Evolutionary conservation across 768 basidiomycete species (phyloP), one percentile per base, ranked within the genome.

Genomic region (Clitopilus hobsonii): DNA sequence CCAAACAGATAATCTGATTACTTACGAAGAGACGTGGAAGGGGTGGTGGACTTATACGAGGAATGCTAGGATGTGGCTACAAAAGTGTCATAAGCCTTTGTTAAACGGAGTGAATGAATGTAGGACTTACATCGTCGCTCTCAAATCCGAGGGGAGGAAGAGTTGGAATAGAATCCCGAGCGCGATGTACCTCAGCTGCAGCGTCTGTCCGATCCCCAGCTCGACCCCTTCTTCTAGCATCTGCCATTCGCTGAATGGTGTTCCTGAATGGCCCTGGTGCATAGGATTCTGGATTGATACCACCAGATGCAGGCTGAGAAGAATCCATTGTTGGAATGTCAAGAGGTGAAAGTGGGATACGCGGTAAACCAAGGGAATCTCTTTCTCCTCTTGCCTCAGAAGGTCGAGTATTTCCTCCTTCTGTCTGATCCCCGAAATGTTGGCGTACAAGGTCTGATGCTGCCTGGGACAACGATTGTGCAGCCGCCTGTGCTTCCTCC

Each of bases 191-290:
- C n/a, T n/a, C n/a, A n/a, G n/a, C n/a, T n/a, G n/a, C n/a, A n/a
- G n/a, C n/a, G n/a, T n/a, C n/a, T n/a, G n/a, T n/a, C n/a, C n/a
- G n/a, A n/a, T n/a, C n/a, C n/a, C n/a, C n/a, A n/a, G n/a, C n/a
- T n/a, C n/a, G n/a, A n/a, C n/a, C n/a, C n/a, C n/a, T n/a, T n/a
- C 26, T 56, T 36, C 55, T 49, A 14, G 57, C 28, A 20, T 61
- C 52, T 22, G 54, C 52, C 3, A 66, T 53, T 30, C 74, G 68
- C 53, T 75, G 73, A 56, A 82, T 66, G 1, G 80, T 79, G 50
- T 75, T 75, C 24, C 78, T 65, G 67, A 80, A 80, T 1, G 76
- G 75, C 3, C 80, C 79, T 41, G 78, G 73, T 7, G 70, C 69
- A 58, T 75, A 77, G 1, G 69, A 62, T 11, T 70, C 65, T 0